phyloP scores from a whole-genome alignment of 192 early-diverging fungal species.

The Jimgerdemannia flammicorona region DNA sequence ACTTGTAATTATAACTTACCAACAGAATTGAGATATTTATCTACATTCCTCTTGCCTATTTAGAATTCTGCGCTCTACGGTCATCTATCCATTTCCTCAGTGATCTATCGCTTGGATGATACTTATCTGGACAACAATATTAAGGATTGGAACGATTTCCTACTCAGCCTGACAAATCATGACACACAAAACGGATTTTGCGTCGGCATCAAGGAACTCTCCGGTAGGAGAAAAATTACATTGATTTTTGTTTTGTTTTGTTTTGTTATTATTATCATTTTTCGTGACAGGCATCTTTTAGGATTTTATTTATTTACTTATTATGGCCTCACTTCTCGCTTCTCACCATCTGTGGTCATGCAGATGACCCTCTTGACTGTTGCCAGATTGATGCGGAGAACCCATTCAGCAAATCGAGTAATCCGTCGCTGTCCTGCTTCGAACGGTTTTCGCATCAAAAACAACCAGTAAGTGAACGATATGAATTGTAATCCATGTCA shows the following conservation, averaged over 20 bases:
- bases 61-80: slow-evolving; percentile 40
- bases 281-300: too few species aligned
- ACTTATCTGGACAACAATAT: slow-evolving; percentile 23
- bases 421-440: slow-evolving; percentile 47
- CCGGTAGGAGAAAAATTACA: slow-evolving; percentile 2
- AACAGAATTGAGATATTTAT: not conserved
- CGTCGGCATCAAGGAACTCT: slow-evolving; percentile 18
- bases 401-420: slow-evolving; percentile 52
- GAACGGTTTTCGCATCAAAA: slow-evolving; percentile 8
- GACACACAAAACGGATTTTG: slow-evolving; percentile 42
- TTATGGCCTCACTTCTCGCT: not conserved
- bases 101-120: slow-evolving; percentile 33
- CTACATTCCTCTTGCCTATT: slow-evolving; percentile 3
- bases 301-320: not conserved
- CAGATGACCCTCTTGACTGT: slow-evolving; percentile 36
- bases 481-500: not conserved
- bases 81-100: slow-evolving; percentile 35
- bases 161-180: slow-evolving; percentile 23
- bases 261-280: not conserved
- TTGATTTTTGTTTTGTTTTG: slow-evolving; percentile 25
- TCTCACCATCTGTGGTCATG: not conserved
- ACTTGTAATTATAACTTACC: too few species aligned
- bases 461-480: not conserved
- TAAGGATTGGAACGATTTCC: slow-evolving; percentile 39
- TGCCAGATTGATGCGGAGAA: slow-evolving; percentile 48